Base-by-base conservation (phyloP, 2,329 filamentous ascomycete genomes). In the Penicillium concentricum region DNA sequence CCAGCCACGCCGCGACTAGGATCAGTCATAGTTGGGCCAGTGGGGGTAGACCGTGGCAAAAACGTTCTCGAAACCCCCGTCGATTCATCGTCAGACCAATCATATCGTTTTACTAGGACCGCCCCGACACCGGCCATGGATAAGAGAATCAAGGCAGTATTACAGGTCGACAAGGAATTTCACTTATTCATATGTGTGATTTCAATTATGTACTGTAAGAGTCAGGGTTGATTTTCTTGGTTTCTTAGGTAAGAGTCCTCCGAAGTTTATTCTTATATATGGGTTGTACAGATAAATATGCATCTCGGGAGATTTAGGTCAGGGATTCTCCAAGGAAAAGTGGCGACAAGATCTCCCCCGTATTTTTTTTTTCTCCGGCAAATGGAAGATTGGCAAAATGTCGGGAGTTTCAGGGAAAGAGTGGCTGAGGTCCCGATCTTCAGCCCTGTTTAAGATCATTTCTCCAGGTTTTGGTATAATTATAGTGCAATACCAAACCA, bases 331-430 rank as follows among this genome's bases (percentile, higher is more conserved):
- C 54, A 58, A 48, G 15, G 10, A 55, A 61, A 59, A 64, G 62
- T 63, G 62, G 62, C 62, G 56, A 64, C 58, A 13, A 52, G 61
- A 62, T 60, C 61, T 59, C 18, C 61, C 61, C 61, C 58, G 54
- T 62, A 58, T 66, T 64, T 64, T 66, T 64, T 64, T 66, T 63
- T 64, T 61, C 57, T 54, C 53, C 51, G 54, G 58, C 64, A 66
- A 68, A 69, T 69, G 53, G 61, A 44, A 58, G 51, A 56, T 44
- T 44, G 60, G 55, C 51, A 48, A 26, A 60, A 51, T 60, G 43
- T 71, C 70, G 70, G 70, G 64, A 65, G 60, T 62, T 68, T 71
- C 68, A 73, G 70, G 70, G 64, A 70, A 66, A 58, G 37, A 62
- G 58, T 67, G 60, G 64, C 59, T 60, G 59, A 37, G 30, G 35